A percentile compares a stretch with the other conserved stretches of the same genome.
phyloP scores from a whole-genome alignment of 495 filamentous ascomycete genomes.

The Penicillium salamii region DNA sequence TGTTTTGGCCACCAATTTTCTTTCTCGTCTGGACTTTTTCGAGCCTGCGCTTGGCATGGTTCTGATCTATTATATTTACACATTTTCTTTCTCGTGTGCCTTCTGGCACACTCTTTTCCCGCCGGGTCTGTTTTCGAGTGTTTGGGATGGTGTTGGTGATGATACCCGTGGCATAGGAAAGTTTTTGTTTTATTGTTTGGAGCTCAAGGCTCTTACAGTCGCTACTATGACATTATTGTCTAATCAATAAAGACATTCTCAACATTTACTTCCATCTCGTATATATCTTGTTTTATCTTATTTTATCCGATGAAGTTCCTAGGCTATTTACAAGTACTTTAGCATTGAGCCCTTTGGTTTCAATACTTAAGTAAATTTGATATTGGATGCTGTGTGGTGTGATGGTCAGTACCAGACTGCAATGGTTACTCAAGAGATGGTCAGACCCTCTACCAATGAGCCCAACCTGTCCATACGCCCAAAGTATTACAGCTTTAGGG shows the following conservation, averaged over 20 bases:
- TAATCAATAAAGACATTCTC: conserved; percentile 16
- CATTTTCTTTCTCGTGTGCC: conserved; percentile 2
- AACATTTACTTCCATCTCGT: background rate
- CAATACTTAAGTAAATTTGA: no score
- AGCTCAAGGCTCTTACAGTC: conserved; percentile 15
- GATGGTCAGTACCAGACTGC: no score
- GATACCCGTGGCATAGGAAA: conserved; percentile 29
- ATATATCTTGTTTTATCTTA: no score
- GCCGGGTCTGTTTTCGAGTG: conserved; percentile 14
- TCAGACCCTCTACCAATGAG: no score
- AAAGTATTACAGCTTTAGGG: no score
- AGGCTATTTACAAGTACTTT: no score
- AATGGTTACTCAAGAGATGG: no score
- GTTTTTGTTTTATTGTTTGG: conserved; percentile 7
- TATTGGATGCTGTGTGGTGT: no score
- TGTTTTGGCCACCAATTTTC: no score
- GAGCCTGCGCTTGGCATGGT: conserved; percentile 20
- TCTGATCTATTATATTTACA: conserved; percentile 11
- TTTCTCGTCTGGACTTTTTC: conserved; percentile 14
- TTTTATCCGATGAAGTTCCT: no score
- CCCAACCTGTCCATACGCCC: no score
- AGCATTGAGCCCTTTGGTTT: no score
- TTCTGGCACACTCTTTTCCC: conserved; percentile 7
- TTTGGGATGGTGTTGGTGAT: conserved; percentile 24
- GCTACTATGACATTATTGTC: conserved; percentile 26